Evolutionary conservation across 441 rosid species (phyloP).

Genomic region (Theobroma grandiflorum): DNA sequence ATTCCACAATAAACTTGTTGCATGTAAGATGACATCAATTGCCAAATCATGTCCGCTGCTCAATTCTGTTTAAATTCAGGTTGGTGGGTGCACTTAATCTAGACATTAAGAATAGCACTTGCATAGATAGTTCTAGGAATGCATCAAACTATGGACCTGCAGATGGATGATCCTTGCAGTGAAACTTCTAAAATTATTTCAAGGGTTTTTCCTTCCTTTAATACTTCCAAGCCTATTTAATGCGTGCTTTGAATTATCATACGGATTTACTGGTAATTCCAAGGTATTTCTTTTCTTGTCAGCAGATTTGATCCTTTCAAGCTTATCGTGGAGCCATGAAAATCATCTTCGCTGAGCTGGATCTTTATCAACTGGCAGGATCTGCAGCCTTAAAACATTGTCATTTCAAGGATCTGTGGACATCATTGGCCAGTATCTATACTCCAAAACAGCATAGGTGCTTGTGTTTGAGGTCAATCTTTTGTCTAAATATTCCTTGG

Average conservation of each 20-base stretch:
- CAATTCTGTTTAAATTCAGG: background rate
- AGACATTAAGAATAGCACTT: constrained; percentile 23
- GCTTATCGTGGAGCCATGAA: constrained; percentile 3
- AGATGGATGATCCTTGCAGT: constrained; percentile 48
- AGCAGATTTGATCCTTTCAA: constrained; percentile 33
- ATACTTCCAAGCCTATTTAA: constrained; percentile 34
- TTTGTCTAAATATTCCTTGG: background rate
- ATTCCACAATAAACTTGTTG: no score
- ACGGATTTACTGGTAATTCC: constrained; percentile 50
- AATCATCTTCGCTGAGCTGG: background rate
- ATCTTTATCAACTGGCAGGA: background rate
- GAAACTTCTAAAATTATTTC: constrained; percentile 34
- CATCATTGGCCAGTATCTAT: constrained; percentile 13
- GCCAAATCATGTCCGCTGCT: no score
- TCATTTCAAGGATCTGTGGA: background rate
- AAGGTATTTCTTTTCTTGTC: constrained; percentile 42
- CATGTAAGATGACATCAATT: no score
- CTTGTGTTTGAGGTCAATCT: constrained; percentile 13
- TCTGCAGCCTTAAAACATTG: constrained; percentile 6
- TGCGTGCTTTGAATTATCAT: constrained; percentile 22
- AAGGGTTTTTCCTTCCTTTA: constrained; percentile 60
- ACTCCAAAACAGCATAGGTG: constrained; percentile 4
- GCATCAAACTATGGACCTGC: constrained; percentile 53
- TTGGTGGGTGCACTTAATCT: constrained; percentile 16
- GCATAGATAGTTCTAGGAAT: constrained; percentile 52